A percentile compares a stretch with the other conserved stretches of the same genome.
phyloP scores from a whole-genome alignment of 1,284 basidiomycete genomes.

The Meira nashicola region DNA sequence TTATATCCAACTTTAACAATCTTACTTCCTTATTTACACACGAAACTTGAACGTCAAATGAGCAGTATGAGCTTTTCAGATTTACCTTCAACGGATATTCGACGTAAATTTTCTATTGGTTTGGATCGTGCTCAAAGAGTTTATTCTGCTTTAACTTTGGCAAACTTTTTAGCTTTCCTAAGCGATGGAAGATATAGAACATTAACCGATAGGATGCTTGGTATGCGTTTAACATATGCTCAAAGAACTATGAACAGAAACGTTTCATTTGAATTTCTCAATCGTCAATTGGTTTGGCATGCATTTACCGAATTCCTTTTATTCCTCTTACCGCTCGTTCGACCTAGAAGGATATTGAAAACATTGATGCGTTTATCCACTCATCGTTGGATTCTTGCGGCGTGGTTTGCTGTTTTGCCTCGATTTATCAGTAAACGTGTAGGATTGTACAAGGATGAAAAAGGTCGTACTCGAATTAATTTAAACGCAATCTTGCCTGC shows the following conservation, averaged over 20 bases:
- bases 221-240: constrained; percentile 72
- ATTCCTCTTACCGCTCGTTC: constrained; percentile 82
- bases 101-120: constrained; percentile 67
- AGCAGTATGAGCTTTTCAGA: constrained; percentile 84
- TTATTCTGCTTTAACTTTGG: constrained; percentile 62
- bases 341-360: constrained; percentile 62
- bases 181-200: constrained; percentile 87
- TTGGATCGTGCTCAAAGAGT: constrained; percentile 66
- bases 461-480: constrained; percentile 16
- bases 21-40: constrained; percentile 71
- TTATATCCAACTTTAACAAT: constrained; percentile 72
- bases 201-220: constrained; percentile 73
- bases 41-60: constrained; percentile 68
- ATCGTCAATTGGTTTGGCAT: constrained; percentile 98
- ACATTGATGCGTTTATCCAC: constrained; percentile 57
- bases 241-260: constrained; percentile 69
- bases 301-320: constrained; percentile 96
- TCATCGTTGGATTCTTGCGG: constrained; percentile 41
- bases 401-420: constrained; percentile 43
- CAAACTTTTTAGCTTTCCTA: constrained; percentile 77
- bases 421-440: constrained; percentile 22
- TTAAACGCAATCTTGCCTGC: not conserved
- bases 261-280: constrained; percentile 98
- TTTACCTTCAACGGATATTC: constrained; percentile 47
- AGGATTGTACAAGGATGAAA: constrained; percentile 28